Percentiles rank a stretch among this genome's conserved stretches.
phyloP scores from a whole-genome alignment of 2,329 filamentous ascomycete species.

The Alternaria alternata region DNA sequence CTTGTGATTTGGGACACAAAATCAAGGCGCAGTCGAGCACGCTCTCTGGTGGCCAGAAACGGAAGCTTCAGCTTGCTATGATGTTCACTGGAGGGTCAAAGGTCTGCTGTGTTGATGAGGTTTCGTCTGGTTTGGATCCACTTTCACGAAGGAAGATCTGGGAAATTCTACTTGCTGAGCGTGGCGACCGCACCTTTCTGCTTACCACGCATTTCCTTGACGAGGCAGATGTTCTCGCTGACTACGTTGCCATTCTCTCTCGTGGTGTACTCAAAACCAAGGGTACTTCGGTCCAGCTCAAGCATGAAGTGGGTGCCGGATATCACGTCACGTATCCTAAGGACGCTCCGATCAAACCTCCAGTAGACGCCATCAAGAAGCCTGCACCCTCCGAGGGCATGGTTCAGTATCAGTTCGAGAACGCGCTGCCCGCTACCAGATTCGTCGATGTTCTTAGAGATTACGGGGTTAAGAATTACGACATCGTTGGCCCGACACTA shows the following conservation, averaged over 20 bases:
- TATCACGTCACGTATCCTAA: conserved; percentile 70
- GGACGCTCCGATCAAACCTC: conserved; percentile 56
- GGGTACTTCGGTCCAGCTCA: conserved; percentile 86
- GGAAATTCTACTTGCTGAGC: conserved; percentile 88
- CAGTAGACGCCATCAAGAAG: conserved; percentile 57
- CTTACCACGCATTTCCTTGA: conserved; percentile 94
- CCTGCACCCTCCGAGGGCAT: conserved; percentile 64
- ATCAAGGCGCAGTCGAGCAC: conserved; percentile 75
- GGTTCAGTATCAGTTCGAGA: conserved; percentile 74
- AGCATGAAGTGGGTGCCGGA: conserved; percentile 80
- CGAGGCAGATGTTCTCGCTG: conserved; percentile 87
- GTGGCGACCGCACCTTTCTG: conserved; percentile 81
- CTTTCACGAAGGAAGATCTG: conserved; percentile 88
- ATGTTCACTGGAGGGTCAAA: conserved; percentile 92
- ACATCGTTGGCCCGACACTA: conserved; percentile 87
- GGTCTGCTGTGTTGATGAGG: conserved; percentile 91
- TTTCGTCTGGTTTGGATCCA: conserved; percentile 87
- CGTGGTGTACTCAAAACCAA: conserved; percentile 82
- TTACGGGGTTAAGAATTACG: conserved; percentile 75
- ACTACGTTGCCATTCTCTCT: conserved; percentile 87
- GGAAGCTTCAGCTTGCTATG: conserved; percentile 91
- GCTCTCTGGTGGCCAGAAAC: conserved; percentile 88
- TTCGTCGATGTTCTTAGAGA: conserved; percentile 76
- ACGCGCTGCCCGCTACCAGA: conserved; percentile 73
- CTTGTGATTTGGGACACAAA: conserved; percentile 80